These are phyloP conservation scores for Boletus sp. DNA, from an alignment of 1,284 basidiomycete species.

Conservation along the genomic window DNA sequence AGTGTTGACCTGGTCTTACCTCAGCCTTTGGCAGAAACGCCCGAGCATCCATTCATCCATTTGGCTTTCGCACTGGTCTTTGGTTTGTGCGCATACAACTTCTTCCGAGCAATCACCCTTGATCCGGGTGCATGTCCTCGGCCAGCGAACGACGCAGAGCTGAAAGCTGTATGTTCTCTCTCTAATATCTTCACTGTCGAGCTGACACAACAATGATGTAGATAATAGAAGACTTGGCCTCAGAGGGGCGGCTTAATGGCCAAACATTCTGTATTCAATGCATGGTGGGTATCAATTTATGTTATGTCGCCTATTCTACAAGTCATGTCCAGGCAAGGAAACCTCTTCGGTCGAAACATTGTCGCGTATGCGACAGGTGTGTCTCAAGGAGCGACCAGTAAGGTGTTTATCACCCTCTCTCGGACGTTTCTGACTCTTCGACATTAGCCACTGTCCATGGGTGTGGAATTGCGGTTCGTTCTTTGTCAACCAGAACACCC, in stretches of 20 bases:
- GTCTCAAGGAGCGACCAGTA: constrained; percentile 90
- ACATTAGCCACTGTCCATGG: constrained; percentile 91
- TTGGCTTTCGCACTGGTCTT: constrained; percentile 72
- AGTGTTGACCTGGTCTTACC: not conserved
- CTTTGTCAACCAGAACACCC: not conserved
- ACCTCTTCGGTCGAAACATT: constrained; percentile 94
- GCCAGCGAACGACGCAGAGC: constrained; percentile 74
- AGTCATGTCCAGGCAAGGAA: constrained; percentile 66
- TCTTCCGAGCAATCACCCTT: constrained; percentile 84
- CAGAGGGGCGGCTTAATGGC: constrained; percentile 86
- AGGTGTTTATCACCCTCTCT: constrained; percentile 32
- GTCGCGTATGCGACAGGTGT: constrained; percentile 89
- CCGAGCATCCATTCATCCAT: constrained; percentile 74
- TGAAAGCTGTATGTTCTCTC: constrained; percentile 66
- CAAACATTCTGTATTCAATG: constrained; percentile 96
- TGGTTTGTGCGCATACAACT: constrained; percentile 81
- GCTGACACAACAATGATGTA: constrained; percentile 31
- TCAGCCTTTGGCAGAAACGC: constrained; percentile 52
- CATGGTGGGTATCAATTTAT: constrained; percentile 54
- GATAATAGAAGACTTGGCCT: constrained; percentile 89
- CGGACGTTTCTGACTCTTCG: constrained; percentile 4
- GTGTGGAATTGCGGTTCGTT: constrained; percentile 95
- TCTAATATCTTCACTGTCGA: not conserved
- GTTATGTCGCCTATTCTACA: not conserved
- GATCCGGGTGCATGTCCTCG: constrained; percentile 91